phyloP scores from a whole-genome alignment of 2,329 filamentous ascomycete genomes.

The Colletotrichum australisinense region DNA sequence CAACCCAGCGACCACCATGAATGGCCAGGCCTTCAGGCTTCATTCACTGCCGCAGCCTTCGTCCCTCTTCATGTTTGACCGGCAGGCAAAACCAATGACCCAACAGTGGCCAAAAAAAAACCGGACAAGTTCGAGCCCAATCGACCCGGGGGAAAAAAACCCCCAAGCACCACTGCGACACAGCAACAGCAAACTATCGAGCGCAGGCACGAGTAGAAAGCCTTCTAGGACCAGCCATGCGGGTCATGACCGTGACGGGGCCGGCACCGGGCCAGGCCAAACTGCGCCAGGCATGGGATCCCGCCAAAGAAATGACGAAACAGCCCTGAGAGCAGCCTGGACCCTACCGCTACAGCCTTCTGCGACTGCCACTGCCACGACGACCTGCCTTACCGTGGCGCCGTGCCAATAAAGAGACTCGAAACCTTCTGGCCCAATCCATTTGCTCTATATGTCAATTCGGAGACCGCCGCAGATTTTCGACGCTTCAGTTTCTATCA shows the following conservation, averaged over 20 bases:
- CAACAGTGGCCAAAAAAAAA: not conserved
- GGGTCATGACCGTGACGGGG: conserved; percentile 21
- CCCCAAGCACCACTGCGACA: conserved; percentile 6
- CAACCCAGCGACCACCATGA: conserved; percentile 5
- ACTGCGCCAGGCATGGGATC: conserved; percentile 32
- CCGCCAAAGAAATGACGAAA: conserved; percentile 27
- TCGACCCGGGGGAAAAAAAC: not conserved
- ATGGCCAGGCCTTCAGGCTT: conserved; percentile 18
- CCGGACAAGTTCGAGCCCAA: conserved; percentile 6
- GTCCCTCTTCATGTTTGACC: not conserved
- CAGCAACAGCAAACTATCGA: conserved; percentile 12
- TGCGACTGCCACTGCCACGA: not conserved
- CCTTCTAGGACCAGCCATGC: conserved; percentile 29
- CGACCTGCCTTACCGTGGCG: not conserved
- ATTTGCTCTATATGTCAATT: not conserved
- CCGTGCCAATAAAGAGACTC: not conserved
- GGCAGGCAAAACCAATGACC: not conserved
- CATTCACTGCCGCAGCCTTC: not conserved
- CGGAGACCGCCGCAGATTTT: not conserved
- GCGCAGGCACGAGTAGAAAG: conserved; percentile 6
- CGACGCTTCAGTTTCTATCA: not conserved
- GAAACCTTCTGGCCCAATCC: not conserved
- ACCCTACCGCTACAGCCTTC: not conserved
- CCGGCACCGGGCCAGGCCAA: conserved; percentile 17
- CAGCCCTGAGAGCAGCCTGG: conserved; percentile 29